Evolutionary conservation across 352 stramenopile genomes (phyloP).

Genomic region (Phytophthora europaea): DNA sequence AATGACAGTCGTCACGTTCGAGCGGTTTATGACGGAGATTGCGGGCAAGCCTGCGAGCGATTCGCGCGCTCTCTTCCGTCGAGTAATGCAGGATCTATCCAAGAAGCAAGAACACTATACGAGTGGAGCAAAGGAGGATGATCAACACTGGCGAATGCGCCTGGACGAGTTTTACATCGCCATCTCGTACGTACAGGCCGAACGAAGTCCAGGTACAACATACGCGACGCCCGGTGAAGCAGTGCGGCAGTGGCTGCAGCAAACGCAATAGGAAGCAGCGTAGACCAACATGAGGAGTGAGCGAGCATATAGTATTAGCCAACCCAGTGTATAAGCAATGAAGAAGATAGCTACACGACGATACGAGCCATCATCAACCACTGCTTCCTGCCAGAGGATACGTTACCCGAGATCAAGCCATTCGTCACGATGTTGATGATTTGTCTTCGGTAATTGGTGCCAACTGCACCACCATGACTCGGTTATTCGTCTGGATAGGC

Average conservation of each 20-base stretch:
- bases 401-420: not conserved
- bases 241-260: slow-evolving; percentile 77
- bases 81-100: slow-evolving; percentile 50
- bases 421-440: slow-evolving; percentile 11
- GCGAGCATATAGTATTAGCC: slow-evolving; percentile 28
- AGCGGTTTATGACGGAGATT: slow-evolving; percentile 79
- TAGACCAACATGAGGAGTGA: slow-evolving; percentile 30
- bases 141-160: slow-evolving; percentile 46
- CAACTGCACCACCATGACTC: slow-evolving; percentile 64
- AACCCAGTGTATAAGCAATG: slow-evolving; percentile 24
- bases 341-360: slow-evolving; percentile 24
- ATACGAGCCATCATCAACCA: not conserved
- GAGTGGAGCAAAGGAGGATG: slow-evolving; percentile 17
- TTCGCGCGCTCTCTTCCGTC: slow-evolving; percentile 53
- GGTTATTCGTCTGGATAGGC: slow-evolving; percentile 68
- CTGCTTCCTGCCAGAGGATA: slow-evolving; percentile 3
- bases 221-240: slow-evolving; percentile 67
- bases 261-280: slow-evolving; percentile 60
- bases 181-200: slow-evolving; percentile 65
- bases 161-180: slow-evolving; percentile 83
- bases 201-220: slow-evolving; percentile 38
- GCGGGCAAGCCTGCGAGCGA: slow-evolving; percentile 39
- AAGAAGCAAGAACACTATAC: slow-evolving; percentile 11
- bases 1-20: slow-evolving; percentile 64
- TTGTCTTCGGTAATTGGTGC: slow-evolving; percentile 12